A percentile compares a stretch with the other conserved stretches of the same genome.
Conservation (phyloP, 2,329 filamentous ascomycete species). For the Cucurbitaria berberidis region DNA sequence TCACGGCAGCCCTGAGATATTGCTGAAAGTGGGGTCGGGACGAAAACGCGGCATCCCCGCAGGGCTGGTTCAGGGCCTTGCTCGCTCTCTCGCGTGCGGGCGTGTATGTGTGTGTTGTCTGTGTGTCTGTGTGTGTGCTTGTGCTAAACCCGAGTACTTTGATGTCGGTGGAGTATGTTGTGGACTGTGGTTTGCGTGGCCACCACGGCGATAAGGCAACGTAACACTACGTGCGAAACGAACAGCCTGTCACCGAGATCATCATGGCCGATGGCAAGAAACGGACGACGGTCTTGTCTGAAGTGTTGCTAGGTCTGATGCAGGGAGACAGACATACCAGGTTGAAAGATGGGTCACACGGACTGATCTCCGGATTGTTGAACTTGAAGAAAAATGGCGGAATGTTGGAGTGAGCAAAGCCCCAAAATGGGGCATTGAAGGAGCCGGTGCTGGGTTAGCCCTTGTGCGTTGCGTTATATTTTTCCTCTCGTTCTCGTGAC, state of each 20-base stretch:
- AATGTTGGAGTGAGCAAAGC: background rate
- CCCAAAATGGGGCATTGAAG: background rate
- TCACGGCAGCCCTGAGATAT: background rate
- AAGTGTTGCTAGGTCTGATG: background rate
- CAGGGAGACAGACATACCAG: background rate
- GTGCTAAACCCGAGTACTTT: slow-evolving; percentile 2
- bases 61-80: slow-evolving; percentile 11
- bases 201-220: slow-evolving; percentile 26
- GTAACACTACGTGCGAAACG: slow-evolving; percentile 6
- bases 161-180: slow-evolving; percentile 1
- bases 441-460: background rate
- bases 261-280: background rate
- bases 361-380: background rate
- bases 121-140: too few relatives aligned
- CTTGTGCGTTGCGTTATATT: too few relatives aligned
- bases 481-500: background rate
- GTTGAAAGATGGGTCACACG: background rate
- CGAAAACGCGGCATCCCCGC: slow-evolving; percentile 3
- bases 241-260: background rate
- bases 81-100: slow-evolving; percentile 9
- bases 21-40: background rate
- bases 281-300: too few relatives aligned
- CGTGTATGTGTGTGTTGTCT: too few relatives aligned
- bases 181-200: slow-evolving; percentile 19
- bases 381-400: background rate